Evolutionary conservation across 2,329 filamentous ascomycete species (phyloP).

Genomic region (Parastagonospora nodorum): DNA sequence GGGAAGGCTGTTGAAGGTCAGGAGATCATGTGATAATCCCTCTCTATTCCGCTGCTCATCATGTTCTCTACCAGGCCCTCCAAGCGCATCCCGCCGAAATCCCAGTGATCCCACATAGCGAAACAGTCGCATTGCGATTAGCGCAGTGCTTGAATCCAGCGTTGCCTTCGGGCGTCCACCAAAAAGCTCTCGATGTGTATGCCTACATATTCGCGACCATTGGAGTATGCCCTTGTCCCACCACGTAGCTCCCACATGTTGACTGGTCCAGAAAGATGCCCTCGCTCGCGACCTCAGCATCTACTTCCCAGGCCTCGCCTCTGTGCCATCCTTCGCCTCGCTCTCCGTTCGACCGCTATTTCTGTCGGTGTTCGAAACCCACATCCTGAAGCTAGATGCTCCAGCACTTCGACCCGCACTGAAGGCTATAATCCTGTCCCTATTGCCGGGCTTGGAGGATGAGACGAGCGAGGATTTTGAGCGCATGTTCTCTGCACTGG

Average conservation of each 20-base stretch:
- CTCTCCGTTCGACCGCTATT: constrained; percentile 86
- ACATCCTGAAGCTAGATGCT: constrained; percentile 75
- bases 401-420: constrained; percentile 80
- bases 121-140: constrained; percentile 83
- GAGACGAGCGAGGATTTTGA: constrained; percentile 98
- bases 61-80: constrained; percentile 65
- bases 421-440: constrained; percentile 85
- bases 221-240: constrained; percentile 57
- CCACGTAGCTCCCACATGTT: constrained; percentile 16
- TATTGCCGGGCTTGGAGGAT: constrained; percentile 90
- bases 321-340: constrained; percentile 92
- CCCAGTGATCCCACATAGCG: constrained; percentile 78
- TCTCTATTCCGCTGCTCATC: constrained; percentile 29
- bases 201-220: constrained; percentile 85
- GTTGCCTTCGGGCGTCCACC: constrained; percentile 93
- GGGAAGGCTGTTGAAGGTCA: constrained; percentile 84
- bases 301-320: constrained; percentile 86
- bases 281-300: constrained; percentile 81
- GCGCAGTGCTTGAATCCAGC: constrained; percentile 94
- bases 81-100: constrained; percentile 80
- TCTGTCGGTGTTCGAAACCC: constrained; percentile 79
- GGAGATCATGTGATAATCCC: constrained; percentile 14
- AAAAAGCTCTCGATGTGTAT: constrained; percentile 96
- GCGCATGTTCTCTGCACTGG: constrained; percentile 76
- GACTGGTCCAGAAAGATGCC: constrained; percentile 62